Evolutionary conservation across 2,329 filamentous ascomycete genomes (phyloP), one percentile per base, ranked within the genome.

Genomic region (Penicillium sp.): DNA sequence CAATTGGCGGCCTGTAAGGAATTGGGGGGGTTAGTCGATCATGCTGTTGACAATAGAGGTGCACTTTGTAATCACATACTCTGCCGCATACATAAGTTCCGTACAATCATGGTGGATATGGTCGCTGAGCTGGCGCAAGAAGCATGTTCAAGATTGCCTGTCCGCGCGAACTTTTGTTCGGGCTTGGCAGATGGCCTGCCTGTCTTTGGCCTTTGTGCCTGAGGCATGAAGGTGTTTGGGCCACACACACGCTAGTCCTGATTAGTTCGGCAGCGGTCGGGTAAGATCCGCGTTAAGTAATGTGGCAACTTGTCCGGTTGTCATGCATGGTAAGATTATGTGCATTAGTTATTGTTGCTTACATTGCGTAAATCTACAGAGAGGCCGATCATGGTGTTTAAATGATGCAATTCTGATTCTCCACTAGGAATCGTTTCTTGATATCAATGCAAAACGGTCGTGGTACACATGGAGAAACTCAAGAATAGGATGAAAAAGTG

Each of bases 81-180:
- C 60, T 79, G 77, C 71, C 75, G 75, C 70, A 73, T 62, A 65
- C 69, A 73, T 45, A 76, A 52, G 57, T 75, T 69, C 64, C 76
- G 74, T 66, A 78, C 70, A 71, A 78, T 78, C 77, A 79, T 79
- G 52, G 55, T 74, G 71, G 51, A 54, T 66, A 58, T 53, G 55
- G 59, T 58, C 55, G 61, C 52, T 61, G 63, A 65, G 31, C 59
- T 28, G 52, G 64, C 41, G 49, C 48, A 57, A 51, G 53, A 54
- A 52, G 58, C 50, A 59, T 60, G 52, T 57, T 59, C 39, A 53
- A 52, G 63, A 65, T 60, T 70, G 41, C 41, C 31, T 59, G 66
- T 71, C 68, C 64, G 68, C 64, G 65, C 63, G 71, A 75, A 75
- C 72, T 74, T 75, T 69, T 75, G 69, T 68, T 68, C 67, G 65